phyloP scores from a whole-genome alignment of 148 eudicot genomes.

The Chenopodium formosanum region DNA sequence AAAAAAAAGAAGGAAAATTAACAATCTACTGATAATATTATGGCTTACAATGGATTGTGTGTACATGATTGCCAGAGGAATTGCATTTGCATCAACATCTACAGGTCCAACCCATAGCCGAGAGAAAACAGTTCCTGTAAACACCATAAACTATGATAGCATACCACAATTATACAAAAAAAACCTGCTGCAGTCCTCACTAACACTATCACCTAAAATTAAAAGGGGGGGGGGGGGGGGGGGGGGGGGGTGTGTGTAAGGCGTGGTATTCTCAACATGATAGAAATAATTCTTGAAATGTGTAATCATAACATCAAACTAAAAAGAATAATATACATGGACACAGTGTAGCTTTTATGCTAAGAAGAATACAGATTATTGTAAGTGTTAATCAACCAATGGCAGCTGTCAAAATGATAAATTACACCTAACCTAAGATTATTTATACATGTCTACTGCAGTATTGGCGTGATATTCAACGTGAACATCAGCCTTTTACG shows the following conservation, averaged over 20 bases:
- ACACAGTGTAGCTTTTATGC: background rate
- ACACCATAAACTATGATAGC: constrained; percentile 18
- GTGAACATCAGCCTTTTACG: too few species aligned
- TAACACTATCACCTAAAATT: background rate
- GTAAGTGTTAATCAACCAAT: background rate
- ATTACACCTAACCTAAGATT: background rate
- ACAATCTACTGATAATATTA: background rate
- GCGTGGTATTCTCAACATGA: background rate
- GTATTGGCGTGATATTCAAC: too few species aligned
- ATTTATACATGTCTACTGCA: background rate
- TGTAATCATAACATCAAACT: too few species aligned
- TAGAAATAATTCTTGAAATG: too few species aligned
- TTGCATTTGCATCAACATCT: constrained; percentile 35
- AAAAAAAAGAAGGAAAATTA: background rate
- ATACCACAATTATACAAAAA: constrained; percentile 7
- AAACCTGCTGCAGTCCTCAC: background rate
- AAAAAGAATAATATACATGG: background rate
- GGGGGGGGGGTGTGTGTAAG: too few species aligned
- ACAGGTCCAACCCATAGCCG: constrained; percentile 81
- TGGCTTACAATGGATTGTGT: constrained; percentile 44
- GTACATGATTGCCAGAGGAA: constrained; percentile 65
- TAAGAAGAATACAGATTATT: background rate
- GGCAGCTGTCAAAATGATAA: background rate
- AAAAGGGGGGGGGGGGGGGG: too few species aligned
- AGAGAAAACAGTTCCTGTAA: constrained; percentile 52